Evolutionary conservation across 768 basidiomycete genomes (phyloP).

Genomic region (Mrakia frigida): DNA sequence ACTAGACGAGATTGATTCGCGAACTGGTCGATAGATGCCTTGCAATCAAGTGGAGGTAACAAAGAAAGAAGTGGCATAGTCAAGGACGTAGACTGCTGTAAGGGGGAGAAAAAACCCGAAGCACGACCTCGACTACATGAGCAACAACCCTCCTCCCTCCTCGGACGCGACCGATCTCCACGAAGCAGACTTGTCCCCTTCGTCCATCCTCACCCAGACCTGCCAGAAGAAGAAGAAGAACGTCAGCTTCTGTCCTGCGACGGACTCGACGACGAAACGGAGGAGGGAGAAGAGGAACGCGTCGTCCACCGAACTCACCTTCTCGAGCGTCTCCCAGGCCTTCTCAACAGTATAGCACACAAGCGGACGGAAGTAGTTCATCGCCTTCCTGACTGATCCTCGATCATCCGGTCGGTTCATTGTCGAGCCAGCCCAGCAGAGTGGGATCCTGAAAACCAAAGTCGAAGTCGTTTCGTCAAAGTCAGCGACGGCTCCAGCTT

Average conservation of each 20-base stretch:
- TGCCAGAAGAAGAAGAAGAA: not conserved
- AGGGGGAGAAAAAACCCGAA: too few species aligned
- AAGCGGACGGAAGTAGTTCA: not conserved
- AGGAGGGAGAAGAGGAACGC: not conserved
- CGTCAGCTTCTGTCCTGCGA: too few species aligned
- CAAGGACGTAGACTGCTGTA: too few species aligned
- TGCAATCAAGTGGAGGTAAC: too few species aligned
- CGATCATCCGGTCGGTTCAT: not conserved
- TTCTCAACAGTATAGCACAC: not conserved
- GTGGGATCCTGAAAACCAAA: not conserved
- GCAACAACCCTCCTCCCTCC: not conserved
- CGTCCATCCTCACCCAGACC: conserved; percentile 1
- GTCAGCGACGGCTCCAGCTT: too few species aligned
- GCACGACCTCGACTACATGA: too few species aligned
- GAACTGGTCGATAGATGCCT: too few species aligned
- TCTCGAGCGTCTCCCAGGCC: conserved; percentile 1
- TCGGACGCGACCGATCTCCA: conserved; percentile 7
- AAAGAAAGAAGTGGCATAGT: too few species aligned
- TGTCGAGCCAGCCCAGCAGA: not conserved
- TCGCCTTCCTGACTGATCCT: not conserved
- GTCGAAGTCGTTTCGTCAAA: too few species aligned
- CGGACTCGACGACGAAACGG: too few species aligned
- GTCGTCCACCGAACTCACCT: not conserved
- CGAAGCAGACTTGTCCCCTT: not conserved
- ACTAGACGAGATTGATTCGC: too few species aligned